These are phyloP conservation scores for Moringa oleifera DNA, from an alignment of 345 rosid species.

Conservation along the genomic window DNA sequence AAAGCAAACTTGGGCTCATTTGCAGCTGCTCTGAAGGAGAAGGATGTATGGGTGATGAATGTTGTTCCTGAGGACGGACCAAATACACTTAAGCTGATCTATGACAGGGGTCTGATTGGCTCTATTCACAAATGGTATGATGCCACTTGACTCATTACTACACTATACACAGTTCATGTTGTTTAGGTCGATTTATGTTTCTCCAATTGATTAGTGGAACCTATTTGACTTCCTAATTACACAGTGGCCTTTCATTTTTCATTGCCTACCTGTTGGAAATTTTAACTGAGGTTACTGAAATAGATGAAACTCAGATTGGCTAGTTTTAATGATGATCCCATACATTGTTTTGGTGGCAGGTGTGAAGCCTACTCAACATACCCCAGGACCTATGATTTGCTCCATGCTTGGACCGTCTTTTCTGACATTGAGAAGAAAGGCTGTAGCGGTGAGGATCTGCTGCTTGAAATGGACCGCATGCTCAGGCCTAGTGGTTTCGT, in stretches of 20 bases:
- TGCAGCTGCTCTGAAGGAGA: conserved; percentile 78
- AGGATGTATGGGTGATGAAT: conserved; percentile 95
- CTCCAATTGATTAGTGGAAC: too few species aligned
- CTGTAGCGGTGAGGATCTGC: conserved; percentile 75
- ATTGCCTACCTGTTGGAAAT: not conserved
- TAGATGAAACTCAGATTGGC: not conserved
- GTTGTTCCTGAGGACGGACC: conserved; percentile 76
- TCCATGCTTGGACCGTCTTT: conserved; percentile 68
- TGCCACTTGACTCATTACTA: not conserved
- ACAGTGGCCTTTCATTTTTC: not conserved
- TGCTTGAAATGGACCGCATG: conserved; percentile 90
- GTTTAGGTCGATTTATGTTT: too few species aligned
- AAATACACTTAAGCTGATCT: conserved; percentile 73
- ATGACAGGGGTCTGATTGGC: conserved; percentile 88
- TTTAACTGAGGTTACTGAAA: not conserved
- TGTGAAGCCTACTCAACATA: conserved; percentile 90
- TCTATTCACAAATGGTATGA: conserved; percentile 73
- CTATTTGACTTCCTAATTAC: not conserved
- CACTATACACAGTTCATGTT: not conserved
- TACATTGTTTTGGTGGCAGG: conserved; percentile 35
- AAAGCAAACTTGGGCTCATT: conserved; percentile 91
- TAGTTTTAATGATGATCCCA: not conserved
- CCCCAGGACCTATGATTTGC: conserved; percentile 87
- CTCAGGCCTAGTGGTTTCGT: conserved; percentile 83
- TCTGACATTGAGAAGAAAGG: conserved; percentile 69